Conservation (phyloP, 139 green algal species). For the Eudorina sp. region DNA sequence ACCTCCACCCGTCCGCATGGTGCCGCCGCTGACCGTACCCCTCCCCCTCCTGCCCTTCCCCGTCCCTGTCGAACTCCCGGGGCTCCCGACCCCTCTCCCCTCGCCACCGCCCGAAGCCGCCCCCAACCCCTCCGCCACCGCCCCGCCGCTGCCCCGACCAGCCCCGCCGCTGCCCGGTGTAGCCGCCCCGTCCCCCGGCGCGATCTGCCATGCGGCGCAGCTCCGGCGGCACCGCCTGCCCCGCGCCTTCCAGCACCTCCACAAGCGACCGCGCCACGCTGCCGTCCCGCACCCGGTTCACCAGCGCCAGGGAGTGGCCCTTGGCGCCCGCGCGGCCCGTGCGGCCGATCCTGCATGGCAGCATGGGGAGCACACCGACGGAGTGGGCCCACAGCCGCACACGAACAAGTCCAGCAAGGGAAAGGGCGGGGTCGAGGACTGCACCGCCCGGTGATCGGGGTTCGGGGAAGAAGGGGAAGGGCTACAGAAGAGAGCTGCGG, state of each 20-base stretch:
- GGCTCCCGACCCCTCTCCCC: not conserved
- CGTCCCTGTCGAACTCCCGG: not conserved
- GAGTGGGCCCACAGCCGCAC: constrained; percentile 70
- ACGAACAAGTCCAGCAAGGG: no score
- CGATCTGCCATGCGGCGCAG: constrained; percentile 71
- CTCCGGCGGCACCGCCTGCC: constrained; percentile 67
- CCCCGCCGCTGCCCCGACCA: constrained; percentile 32
- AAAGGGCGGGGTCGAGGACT: no score
- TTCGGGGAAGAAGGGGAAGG: no score
- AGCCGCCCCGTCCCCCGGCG: not conserved
- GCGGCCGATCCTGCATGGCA: constrained; percentile 76
- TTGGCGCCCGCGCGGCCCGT: constrained; percentile 81
- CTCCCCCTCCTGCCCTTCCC: not conserved
- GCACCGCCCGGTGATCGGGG: no score
- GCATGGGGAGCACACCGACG: constrained; percentile 89
- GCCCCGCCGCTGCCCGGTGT: not conserved
- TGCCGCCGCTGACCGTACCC: not conserved
- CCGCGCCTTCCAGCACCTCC: constrained; percentile 66
- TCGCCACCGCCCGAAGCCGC: not conserved
- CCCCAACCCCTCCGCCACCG: not conserved
- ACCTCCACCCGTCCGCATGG: constrained; percentile 31
- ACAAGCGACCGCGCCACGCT: constrained; percentile 69
- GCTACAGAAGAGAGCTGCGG: no score
- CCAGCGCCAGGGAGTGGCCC: constrained; percentile 74
- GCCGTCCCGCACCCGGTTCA: constrained; percentile 61